Base-by-base conservation (phyloP, 805 yeast genomes). In the Yarrowia keelungensis region DNA sequence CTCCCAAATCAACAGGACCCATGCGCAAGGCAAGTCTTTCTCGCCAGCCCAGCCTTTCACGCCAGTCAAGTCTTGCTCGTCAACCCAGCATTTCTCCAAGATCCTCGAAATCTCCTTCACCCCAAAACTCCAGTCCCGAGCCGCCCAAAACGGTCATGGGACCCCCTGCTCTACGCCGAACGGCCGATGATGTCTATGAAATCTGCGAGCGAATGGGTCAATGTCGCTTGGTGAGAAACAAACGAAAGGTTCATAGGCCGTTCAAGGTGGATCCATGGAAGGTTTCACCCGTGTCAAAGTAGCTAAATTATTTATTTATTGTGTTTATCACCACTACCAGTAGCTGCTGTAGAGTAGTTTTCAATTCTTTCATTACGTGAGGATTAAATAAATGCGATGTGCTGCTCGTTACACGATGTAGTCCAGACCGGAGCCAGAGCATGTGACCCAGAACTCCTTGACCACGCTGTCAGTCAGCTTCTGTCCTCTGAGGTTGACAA, bases 391-490 rank as follows among this genome's bases (percentile, higher is more conserved):
- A 36, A 36, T 51, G 56, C 56, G 8, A 9, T n/a, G 56, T 35
- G 32, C 39, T 4, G 58, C 11, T 36, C 10, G 8, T 43, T 59
- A 59, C 12, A 59, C 65, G 3, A 59, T 43, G 51, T 59, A 59
- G 38, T 59, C 65, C 51, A 59, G 36, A 10, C 65, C 65, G 2
- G 65, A 59, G 3, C 79, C 79, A 1, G 78, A 73, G 62, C 78
- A 75, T 2, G 69, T 54, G 26, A 75, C 73, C 81, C 81, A 78
- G 56, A 77, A 78, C 51, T 74, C 74, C 69, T 71, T 74, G 26
- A 75, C 75, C 5, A 76, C 71, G 5, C 68, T 71, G 9, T 61
- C 69, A 0, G 79, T 76, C 45, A 73, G 73, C 10, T 74, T 69
- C 22, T 72, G 71, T 3, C 80, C 79, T 16, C 78, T 71, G 11